Evolutionary conservation across 2,329 filamentous ascomycete genomes (phyloP).

Genomic region (Calonectria hongkongensis): DNA sequence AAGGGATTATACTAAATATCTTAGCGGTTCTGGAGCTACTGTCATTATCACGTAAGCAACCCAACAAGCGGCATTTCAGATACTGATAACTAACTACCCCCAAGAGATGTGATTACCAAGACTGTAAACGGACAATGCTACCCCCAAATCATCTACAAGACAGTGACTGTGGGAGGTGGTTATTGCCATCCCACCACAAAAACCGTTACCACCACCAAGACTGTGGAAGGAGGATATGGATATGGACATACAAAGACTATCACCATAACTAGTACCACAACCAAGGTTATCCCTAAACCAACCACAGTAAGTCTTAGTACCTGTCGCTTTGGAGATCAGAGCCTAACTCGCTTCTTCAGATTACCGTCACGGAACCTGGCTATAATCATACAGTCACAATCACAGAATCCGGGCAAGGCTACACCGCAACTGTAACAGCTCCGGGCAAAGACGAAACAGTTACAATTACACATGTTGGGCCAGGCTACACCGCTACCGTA

Average conservation of each 20-base stretch:
- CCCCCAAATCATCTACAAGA: neutral
- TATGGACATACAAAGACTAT: neutral
- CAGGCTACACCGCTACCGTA: neutral
- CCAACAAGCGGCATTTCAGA: neutral
- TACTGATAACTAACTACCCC: constrained; percentile 1
- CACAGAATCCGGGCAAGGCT: neutral
- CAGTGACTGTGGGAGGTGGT: neutral
- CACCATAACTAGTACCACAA: neutral
- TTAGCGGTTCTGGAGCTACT: neutral
- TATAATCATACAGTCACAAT: neutral
- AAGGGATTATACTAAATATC: constrained; percentile 9
- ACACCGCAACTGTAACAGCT: constrained; percentile 14
- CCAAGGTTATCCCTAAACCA: constrained; percentile 7
- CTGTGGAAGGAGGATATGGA: constrained; percentile 22
- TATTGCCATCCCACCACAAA: neutral
- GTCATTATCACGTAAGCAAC: constrained; percentile 31
- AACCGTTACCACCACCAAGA: neutral
- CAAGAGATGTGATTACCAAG: constrained; percentile 1
- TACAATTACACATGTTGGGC: neutral
- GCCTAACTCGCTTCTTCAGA: neutral
- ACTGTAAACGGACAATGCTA: neutral
- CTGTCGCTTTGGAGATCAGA: neutral
- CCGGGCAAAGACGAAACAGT: constrained; percentile 20
- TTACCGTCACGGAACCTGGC: neutral
- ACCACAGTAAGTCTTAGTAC: neutral